Percentiles rank a stretch among this genome's conserved stretches.
Conservation (phyloP, 352 stramenopile genomes). For the Phytophthora cajani region DNA sequence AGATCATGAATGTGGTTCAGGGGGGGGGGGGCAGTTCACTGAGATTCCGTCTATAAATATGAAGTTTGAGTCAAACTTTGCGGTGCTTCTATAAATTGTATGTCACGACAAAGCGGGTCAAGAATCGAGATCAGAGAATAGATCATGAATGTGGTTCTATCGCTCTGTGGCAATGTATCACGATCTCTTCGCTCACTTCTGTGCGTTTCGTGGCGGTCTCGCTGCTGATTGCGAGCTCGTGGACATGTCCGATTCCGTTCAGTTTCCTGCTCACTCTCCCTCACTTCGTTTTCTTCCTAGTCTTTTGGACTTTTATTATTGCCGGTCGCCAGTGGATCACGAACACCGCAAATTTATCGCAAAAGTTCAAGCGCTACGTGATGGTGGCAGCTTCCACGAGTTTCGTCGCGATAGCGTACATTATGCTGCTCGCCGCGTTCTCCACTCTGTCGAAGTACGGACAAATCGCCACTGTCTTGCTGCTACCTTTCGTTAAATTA, state of each 20-base stretch:
- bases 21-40: background rate
- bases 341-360: background rate
- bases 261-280: background rate
- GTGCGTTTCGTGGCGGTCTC: background rate
- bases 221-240: background rate
- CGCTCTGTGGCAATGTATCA: background rate
- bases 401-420: background rate
- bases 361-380: background rate
- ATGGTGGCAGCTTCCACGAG: background rate
- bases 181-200: background rate
- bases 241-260: background rate
- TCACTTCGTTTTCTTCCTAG: background rate
- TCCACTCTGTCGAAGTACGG: background rate
- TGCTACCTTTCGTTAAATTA: conserved; percentile 1
- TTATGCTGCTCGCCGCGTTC: background rate
- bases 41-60: background rate
- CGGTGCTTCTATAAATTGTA: background rate
- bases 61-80: background rate
- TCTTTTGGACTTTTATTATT: background rate
- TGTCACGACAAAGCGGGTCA: background rate
- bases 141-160: no score
- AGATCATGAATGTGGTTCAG: no score
- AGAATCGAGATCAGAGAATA: background rate
- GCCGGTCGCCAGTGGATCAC: background rate
- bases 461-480: background rate